Base-by-base conservation (phyloP, 495 filamentous ascomycete genomes). In the Evernia prunastri region DNA sequence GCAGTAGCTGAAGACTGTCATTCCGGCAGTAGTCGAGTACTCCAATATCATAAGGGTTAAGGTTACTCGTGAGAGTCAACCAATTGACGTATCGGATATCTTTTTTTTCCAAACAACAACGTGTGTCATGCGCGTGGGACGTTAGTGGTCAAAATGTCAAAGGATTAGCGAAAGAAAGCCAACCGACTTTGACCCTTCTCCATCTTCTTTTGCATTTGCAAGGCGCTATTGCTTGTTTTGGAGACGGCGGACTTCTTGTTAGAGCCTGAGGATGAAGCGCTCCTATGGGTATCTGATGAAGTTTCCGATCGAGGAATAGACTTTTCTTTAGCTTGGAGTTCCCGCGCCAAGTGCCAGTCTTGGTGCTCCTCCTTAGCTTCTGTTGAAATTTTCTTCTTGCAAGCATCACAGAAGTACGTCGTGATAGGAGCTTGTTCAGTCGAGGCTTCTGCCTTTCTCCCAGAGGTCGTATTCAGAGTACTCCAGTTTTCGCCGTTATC, bases 341-440 rank as follows among this genome's bases (percentile, higher is more conserved):
- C 86, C 78, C 89, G 91, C 47, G 94, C 94, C 74, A 96, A 90
- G 77, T 98, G 94, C 89, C 92, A 98, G 72, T 98, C 94, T 47
- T 89, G 81, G 71, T 98, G 94, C 76, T 89, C 91, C 59, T 85
- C 81, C 70, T 86, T 78, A 40, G 84, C 81, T 66, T 77, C 70
- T n/a, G 76, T 72, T 15, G 76, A 77, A 29, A 95, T 70, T 39
- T 73, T 66, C 66, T 79, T 78, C 59, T 79, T 79, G 76, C 94
- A 97, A 54, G 82, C 84, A 58, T 75, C 67, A 73, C 93, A 97
- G 64, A 75, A 74, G 73, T 83, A 84, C 18, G 77, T 72, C 27
- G 74, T 78, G 51, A 77, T 74, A 64, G 74, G 71, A 58, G 69
- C 66, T 61, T 81, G 75, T n/a, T 70, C 64, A n/a, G 58, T 27